Conservation (phyloP, 2,329 filamentous ascomycete species). For the Tympanopsis confertula region DNA sequence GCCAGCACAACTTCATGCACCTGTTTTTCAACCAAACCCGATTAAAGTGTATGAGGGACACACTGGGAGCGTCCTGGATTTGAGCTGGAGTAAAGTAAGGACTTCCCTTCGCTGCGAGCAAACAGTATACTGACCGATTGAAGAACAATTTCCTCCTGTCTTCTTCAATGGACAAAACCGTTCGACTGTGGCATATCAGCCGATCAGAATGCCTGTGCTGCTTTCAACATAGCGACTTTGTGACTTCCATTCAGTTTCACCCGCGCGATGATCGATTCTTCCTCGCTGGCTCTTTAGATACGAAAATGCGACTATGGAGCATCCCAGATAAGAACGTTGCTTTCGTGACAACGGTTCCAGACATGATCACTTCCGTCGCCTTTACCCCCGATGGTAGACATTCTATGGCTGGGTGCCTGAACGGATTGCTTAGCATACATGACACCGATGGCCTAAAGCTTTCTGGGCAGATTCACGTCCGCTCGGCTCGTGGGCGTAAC, state of each 20-base stretch:
- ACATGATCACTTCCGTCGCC: slow-evolving; percentile 57
- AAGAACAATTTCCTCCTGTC: slow-evolving; percentile 57
- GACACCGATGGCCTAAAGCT: slow-evolving; percentile 57
- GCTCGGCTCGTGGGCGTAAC: slow-evolving; percentile 52
- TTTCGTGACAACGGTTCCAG: slow-evolving; percentile 43
- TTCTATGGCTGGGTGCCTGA: slow-evolving; percentile 52
- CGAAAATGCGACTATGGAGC: slow-evolving; percentile 55
- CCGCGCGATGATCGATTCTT: slow-evolving; percentile 61
- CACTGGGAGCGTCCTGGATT: slow-evolving; percentile 48
- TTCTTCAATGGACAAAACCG: slow-evolving; percentile 62
- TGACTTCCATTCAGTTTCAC: slow-evolving; percentile 58
- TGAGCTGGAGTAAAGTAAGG: slow-evolving; percentile 56
- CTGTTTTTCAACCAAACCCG: slow-evolving; percentile 49
- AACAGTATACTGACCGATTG: neutral
- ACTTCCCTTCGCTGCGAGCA: neutral
- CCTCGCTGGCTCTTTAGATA: slow-evolving; percentile 54
- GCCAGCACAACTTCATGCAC: slow-evolving; percentile 41
- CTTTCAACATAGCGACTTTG: slow-evolving; percentile 59
- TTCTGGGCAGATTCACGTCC: slow-evolving; percentile 51
- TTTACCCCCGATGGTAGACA: slow-evolving; percentile 58
- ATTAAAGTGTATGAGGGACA: slow-evolving; percentile 50
- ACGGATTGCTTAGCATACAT: slow-evolving; percentile 52
- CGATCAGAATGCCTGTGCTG: slow-evolving; percentile 53
- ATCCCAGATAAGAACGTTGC: slow-evolving; percentile 60
- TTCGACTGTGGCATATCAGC: slow-evolving; percentile 54